Conservation (phyloP, 768 basidiomycete species). For the Fomitopsis pulvina region DNA sequence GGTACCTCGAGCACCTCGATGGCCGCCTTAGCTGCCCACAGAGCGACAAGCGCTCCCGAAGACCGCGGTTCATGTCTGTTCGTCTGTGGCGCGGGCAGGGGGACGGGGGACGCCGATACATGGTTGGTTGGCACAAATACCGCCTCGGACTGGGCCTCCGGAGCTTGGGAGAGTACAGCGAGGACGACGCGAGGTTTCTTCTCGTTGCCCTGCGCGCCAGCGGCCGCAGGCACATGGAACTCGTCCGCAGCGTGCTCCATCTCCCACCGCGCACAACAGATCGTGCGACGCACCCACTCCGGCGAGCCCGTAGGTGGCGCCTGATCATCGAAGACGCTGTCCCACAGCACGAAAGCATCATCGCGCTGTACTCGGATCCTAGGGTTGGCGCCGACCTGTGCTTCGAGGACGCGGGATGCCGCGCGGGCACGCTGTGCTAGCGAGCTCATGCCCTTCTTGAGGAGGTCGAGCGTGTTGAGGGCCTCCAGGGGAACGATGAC, state of each 20-base stretch:
- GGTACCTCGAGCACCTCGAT: constrained; percentile 51
- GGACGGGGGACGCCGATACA: constrained; percentile 43
- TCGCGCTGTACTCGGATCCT: constrained; percentile 79
- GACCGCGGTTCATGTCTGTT: constrained; percentile 63
- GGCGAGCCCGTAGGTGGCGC: constrained; percentile 36
- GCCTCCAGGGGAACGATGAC: constrained; percentile 87
- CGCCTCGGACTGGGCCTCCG: constrained; percentile 12
- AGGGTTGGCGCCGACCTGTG: constrained; percentile 76
- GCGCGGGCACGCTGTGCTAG: constrained; percentile 80
- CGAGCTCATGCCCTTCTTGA: constrained; percentile 82
- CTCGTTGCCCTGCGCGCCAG: background rate
- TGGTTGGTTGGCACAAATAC: constrained; percentile 1
- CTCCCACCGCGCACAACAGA: constrained; percentile 80
- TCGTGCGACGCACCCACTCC: constrained; percentile 80
- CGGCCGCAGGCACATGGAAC: constrained; percentile 4
- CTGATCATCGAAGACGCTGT: constrained; percentile 52
- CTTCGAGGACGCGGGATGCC: constrained; percentile 85
- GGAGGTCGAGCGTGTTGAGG: constrained; percentile 83
- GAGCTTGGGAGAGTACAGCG: constrained; percentile 36
- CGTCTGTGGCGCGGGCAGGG: constrained; percentile 53
- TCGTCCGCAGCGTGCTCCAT: constrained; percentile 42
- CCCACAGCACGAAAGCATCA: constrained; percentile 80
- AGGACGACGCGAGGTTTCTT: constrained; percentile 48
- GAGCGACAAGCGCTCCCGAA: constrained; percentile 51
- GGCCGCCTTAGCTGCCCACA: constrained; percentile 63